These are phyloP conservation scores for Chytriomyces sp. DNA, from an alignment of 192 early-diverging fungal species.

Conservation along the genomic window DNA sequence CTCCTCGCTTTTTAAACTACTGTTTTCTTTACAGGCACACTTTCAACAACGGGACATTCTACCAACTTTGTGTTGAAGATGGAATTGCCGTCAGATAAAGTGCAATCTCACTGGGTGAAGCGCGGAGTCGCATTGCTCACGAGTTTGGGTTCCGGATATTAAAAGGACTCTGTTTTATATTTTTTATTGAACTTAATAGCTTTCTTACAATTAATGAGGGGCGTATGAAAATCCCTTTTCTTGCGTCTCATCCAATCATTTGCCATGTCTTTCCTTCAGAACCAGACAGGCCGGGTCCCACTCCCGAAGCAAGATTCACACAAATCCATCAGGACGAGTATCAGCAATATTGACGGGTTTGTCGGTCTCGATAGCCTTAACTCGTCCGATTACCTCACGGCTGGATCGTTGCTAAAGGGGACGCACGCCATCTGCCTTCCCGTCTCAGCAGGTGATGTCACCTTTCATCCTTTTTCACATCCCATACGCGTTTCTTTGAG, in stretches of 20 bases:
- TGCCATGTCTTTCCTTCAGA: too few relatives aligned
- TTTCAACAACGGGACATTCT: constrained; percentile 64
- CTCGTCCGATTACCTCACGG: background rate
- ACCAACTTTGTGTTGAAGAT: constrained; percentile 66
- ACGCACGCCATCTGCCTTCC: background rate
- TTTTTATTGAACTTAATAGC: background rate
- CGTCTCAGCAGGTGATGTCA: constrained; percentile 1
- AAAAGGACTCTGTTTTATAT: background rate
- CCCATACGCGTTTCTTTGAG: too few relatives aligned
- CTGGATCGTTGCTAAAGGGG: background rate
- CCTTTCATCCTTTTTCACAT: too few relatives aligned
- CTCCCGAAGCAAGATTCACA: too few relatives aligned
- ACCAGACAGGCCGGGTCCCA: too few relatives aligned
- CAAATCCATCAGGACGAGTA: too few relatives aligned
- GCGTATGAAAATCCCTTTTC: background rate
- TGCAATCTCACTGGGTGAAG: constrained; percentile 60
- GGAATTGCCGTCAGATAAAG: constrained; percentile 56
- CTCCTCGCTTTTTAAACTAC: background rate
- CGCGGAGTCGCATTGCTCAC: constrained; percentile 58
- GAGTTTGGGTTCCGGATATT: constrained; percentile 39
- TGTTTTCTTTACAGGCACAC: constrained; percentile 39
- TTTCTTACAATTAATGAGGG: background rate
- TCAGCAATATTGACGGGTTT: too few relatives aligned
- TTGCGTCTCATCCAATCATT: too few relatives aligned
- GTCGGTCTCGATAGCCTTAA: too few relatives aligned